Evolutionary conservation across 2,329 filamentous ascomycete species (phyloP).

Genomic region (Colletotrichum salicis): DNA sequence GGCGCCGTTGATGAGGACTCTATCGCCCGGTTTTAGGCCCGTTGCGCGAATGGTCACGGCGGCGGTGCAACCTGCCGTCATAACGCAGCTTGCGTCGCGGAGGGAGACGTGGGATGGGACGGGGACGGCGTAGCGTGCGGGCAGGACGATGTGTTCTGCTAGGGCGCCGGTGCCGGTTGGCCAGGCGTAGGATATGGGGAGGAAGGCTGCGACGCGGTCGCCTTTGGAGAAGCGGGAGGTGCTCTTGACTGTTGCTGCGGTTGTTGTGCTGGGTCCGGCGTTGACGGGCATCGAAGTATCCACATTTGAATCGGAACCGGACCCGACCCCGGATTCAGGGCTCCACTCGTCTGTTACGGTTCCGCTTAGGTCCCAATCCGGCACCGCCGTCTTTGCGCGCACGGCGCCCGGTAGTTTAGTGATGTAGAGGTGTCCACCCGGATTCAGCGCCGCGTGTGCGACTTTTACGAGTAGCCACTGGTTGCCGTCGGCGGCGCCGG

Average conservation of each 20-base stretch:
- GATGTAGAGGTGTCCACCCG: conserved; percentile 54
- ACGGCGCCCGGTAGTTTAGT: conserved; percentile 51
- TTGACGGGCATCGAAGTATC: neutral
- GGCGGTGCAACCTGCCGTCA: conserved; percentile 52
- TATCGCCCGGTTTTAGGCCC: conserved; percentile 48
- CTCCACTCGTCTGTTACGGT: conserved; percentile 49
- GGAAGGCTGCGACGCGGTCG: conserved; percentile 50
- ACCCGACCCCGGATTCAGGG: conserved; percentile 31
- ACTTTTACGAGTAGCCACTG: conserved; percentile 53
- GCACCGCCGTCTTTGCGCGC: conserved; percentile 48
- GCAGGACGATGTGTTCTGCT: conserved; percentile 51
- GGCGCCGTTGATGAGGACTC: conserved; percentile 61
- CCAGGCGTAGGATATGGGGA: conserved; percentile 47
- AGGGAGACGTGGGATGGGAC: conserved; percentile 45
- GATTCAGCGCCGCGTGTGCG: conserved; percentile 57
- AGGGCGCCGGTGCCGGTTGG: conserved; percentile 51
- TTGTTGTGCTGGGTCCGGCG: conserved; percentile 7
- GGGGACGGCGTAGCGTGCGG: conserved; percentile 45
- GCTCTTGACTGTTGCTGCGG: neutral
- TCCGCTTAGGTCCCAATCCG: conserved; percentile 57
- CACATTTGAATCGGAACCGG: too few species aligned
- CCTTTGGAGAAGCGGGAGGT: conserved; percentile 43
- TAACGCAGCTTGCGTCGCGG: conserved; percentile 49
- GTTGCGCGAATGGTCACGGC: conserved; percentile 51
- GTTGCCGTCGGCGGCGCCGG: conserved; percentile 35